Base-by-base conservation (phyloP, 1,284 basidiomycete species). In the Golubevia sp. region DNA sequence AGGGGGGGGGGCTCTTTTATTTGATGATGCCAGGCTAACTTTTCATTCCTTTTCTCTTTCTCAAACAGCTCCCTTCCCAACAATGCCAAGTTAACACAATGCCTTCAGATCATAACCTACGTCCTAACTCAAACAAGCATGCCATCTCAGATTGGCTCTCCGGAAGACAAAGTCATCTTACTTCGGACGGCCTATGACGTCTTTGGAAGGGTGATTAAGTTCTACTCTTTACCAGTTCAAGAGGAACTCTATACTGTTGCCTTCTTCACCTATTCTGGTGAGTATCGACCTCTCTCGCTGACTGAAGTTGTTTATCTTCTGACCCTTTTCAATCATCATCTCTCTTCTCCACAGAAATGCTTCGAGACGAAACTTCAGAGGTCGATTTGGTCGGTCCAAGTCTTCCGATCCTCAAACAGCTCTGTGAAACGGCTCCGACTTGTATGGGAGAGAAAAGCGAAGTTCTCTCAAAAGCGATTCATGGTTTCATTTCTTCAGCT, bases 161-260 rank as follows among this genome's bases (percentile, higher is more conserved):
- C 87, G 91, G 70, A 75, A 2, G 74, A 77, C 2, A 76, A 81
- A 38, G 86, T 91, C 38, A 86, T 86, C 55, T 88, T 94, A 80
- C 88, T 95, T 56, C 88, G 86, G 38, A 85, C 88, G 11, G 89
- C 89, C 0, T 91, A 95, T 72, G 83, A 87, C 1, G 88, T 90
- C 0, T 91, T 91, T 73, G 84, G 87, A 13, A 85, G 88, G 2
- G 87, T 95, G 23, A 90, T 89, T 2, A 85, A 88, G 0, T 86
- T 88, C 1, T 88, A 91, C 52, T 88, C 88, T 1, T 84, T 87
- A 0, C 80, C 85, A 13, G 85, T 88, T 57, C 86, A 88, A 69
- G 90, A 91, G 67, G 92, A 95, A 74, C 87, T 94, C 52, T 89
- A 91, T 30, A 90, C 90, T 0, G 89, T 96, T 4, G 92, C 89